Evolutionary conservation across 2,329 filamentous ascomycete genomes (phyloP).

Genomic region (Pseudocercospora musae): DNA sequence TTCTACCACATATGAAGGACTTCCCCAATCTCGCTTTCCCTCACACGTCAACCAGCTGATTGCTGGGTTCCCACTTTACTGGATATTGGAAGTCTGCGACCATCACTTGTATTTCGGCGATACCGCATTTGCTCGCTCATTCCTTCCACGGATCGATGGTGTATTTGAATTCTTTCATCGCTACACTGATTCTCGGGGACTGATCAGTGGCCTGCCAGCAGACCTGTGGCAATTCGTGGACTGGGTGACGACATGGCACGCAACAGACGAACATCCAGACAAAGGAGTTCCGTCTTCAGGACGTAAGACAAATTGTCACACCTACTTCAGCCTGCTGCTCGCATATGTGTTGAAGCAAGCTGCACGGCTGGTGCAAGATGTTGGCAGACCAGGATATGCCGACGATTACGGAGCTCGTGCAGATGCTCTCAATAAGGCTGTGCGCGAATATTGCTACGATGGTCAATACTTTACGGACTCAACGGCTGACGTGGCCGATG

Average conservation of each 20-base stretch:
- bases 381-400: constrained; percentile 36
- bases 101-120: constrained; percentile 40
- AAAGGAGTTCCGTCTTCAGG: constrained; percentile 43
- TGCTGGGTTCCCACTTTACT: constrained; percentile 40
- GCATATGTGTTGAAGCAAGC: constrained; percentile 38
- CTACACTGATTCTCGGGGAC: constrained; percentile 29
- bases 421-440: constrained; percentile 22
- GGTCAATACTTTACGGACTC: constrained; percentile 37
- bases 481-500: constrained; percentile 31
- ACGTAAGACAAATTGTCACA: constrained; percentile 38
- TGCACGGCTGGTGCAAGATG: constrained; percentile 33
- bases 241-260: constrained; percentile 30
- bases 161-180: constrained; percentile 36
- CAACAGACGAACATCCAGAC: constrained; percentile 32
- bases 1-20: constrained; percentile 28
- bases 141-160: constrained; percentile 36
- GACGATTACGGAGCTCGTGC: constrained; percentile 34
- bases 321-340: constrained; percentile 43
- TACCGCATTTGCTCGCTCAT: constrained; percentile 28
- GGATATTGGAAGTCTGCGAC: constrained; percentile 39
- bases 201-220: constrained; percentile 29
- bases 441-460: constrained; percentile 32
- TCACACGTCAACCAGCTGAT: constrained; percentile 40
- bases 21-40: constrained; percentile 38
- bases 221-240: constrained; percentile 40